Base-by-base conservation (phyloP, 805 yeast species). In the Yarrowia sp. region DNA sequence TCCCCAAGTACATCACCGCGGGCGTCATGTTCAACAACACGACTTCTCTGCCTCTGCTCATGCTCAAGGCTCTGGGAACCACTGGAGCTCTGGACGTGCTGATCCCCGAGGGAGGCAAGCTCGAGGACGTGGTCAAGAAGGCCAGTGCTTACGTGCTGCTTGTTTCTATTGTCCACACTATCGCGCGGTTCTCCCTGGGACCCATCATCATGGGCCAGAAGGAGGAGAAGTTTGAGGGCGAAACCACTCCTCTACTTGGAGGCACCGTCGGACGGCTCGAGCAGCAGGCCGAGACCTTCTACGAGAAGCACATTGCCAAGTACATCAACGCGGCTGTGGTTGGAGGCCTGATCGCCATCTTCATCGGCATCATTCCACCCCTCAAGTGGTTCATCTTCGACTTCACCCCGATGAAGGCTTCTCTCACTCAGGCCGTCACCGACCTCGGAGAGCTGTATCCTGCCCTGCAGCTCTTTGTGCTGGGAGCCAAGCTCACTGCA, bases 1-100 rank as follows among this genome's bases (percentile, higher is more conserved):
- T 53, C 36, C 66, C 64, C 22, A 39, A 51, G 10, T 65, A 47
- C 55, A 58, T 65, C 33, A 38, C 66, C 16, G 66, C 68, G 16
- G 68, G 68, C 4, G 41, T 65, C 36, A 63, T 66, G 58, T 65
- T 65, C 63, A 65, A 65, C 53, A 65, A 65, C 41, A 65, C 63
- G 32, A 65, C 66, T n/a, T 60, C 67, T 8, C 56, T 65, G 9
- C 68, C 67, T 16, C 49, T 65, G 21, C 51, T 65, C 5, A 32
- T 65, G 33, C 51, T 65, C 21, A 36, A 39, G 41, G 65, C 68
- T 7, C 59, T 65, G 14, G 53, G 39, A 12, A 39, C 63, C 18
- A 46, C 66, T 21, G 65, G 65, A 24, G 64, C 65, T 10, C 42
- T 66, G 13, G 65, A 63, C n/a, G 33, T 65, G 5, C 53, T 65